A percentile compares a stretch with the other conserved stretches of the same genome.
These are phyloP conservation scores for Kitagawia praeruptora DNA, from an alignment of 129 eudicot species.

Conservation along the genomic window DNA sequence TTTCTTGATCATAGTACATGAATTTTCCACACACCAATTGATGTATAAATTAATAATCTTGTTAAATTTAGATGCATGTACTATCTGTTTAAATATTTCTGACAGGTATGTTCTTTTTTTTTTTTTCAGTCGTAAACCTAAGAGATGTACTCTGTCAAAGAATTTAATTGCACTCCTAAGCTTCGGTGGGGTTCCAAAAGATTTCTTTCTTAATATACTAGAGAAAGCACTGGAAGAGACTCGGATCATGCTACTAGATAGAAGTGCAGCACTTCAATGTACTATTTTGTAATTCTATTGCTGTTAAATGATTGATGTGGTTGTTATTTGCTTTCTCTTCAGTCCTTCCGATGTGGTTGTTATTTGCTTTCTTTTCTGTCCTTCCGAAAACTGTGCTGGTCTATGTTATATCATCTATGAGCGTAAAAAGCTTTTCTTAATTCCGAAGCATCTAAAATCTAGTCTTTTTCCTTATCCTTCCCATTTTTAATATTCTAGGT, in stretches of 20 bases:
- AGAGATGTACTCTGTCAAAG: conserved; percentile 38
- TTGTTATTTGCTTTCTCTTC: background rate
- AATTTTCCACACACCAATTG: background rate
- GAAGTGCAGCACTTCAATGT: conserved; percentile 66
- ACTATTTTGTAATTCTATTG: background rate
- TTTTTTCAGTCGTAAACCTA: conserved; percentile 51
- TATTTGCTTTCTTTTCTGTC: background rate
- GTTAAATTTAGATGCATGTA: background rate
- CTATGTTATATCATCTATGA: background rate
- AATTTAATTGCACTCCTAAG: conserved; percentile 52
- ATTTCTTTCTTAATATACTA: conserved; percentile 42
- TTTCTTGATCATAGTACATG: background rate
- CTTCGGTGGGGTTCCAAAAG: conserved; percentile 67
- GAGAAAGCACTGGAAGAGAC: conserved; percentile 35
- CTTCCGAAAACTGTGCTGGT: background rate
- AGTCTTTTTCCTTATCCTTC: background rate
- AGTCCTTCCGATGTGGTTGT: background rate
- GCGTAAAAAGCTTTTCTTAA: background rate
- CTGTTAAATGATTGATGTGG: background rate
- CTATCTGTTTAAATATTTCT: background rate
- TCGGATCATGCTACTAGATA: conserved; percentile 28
- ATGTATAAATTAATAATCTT: background rate
- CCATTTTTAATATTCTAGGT: background rate
- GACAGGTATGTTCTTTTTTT: background rate
- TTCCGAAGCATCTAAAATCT: background rate